These are phyloP conservation scores for Fomes fomentarius DNA, from an alignment of 1,284 basidiomycete genomes.

Conservation along the genomic window DNA sequence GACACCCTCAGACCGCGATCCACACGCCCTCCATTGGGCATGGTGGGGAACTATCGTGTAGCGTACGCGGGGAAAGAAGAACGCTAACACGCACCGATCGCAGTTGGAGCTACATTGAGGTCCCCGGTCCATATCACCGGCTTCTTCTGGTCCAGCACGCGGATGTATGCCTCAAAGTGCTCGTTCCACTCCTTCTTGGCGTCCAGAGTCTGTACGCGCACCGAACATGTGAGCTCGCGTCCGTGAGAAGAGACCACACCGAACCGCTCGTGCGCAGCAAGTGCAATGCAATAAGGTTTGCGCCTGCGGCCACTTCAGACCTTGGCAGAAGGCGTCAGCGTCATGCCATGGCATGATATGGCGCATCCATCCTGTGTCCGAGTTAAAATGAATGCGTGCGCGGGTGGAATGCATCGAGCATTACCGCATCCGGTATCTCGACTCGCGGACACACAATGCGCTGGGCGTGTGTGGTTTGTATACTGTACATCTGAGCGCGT, in stretches of 20 bases:
- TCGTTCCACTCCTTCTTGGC: constrained; percentile 78
- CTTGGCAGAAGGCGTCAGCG: too few species aligned
- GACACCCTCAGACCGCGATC: too few species aligned
- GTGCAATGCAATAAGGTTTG: neutral
- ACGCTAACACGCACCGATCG: constrained; percentile 57
- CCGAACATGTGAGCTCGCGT: neutral
- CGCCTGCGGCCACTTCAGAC: neutral
- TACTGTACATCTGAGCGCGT: too few species aligned
- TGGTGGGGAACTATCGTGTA: too few species aligned
- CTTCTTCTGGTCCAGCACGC: constrained; percentile 73
- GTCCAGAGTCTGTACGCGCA: constrained; percentile 58
- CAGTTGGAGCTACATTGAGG: constrained; percentile 84
- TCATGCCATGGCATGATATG: too few species aligned
- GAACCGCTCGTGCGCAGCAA: neutral
- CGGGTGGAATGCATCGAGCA: too few species aligned
- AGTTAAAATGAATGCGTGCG: too few species aligned
- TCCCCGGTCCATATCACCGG: constrained; percentile 92
- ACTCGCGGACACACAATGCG: too few species aligned
- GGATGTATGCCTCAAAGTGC: constrained; percentile 76
- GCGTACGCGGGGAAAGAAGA: too few species aligned
- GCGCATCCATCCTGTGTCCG: too few species aligned
- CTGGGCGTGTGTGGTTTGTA: too few species aligned
- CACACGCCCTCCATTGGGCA: neutral
- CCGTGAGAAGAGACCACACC: neutral
- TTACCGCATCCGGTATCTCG: too few species aligned